Conservation (phyloP, 305 asterid genomes). For the Fraxinus platypoda region DNA sequence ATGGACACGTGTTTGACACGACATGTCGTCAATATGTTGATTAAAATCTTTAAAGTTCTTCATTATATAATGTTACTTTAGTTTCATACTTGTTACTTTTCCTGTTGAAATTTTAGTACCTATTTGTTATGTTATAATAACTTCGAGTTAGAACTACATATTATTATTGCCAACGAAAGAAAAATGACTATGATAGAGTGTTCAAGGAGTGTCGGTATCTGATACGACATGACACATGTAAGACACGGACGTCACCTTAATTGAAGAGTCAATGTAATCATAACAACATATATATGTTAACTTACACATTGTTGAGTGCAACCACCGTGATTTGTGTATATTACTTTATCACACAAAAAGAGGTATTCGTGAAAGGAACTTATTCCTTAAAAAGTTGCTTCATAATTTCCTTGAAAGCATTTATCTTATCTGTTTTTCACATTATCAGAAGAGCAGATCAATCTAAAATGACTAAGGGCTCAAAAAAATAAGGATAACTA, state of each 20-base stretch:
- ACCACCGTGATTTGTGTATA: background rate
- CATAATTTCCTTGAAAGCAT: slow-evolving; percentile 5
- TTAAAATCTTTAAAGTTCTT: background rate
- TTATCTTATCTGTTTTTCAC: slow-evolving; percentile 10
- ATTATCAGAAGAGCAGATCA: slow-evolving; percentile 11
- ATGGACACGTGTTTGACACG: background rate
- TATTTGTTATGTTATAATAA: no score
- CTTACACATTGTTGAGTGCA: background rate
- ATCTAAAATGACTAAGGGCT: background rate
- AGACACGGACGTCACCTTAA: background rate
- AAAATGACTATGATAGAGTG: background rate
- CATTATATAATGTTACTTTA: background rate
- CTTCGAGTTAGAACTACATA: background rate
- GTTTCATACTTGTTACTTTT: background rate
- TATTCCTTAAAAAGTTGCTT: background rate
- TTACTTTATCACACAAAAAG: background rate
- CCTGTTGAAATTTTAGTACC: background rate
- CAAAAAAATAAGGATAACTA: background rate
- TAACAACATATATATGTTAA: background rate
- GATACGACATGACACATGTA: background rate
- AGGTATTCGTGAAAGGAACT: background rate
- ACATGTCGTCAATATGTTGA: background rate
- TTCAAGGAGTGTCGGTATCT: background rate
- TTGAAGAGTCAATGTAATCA: background rate
- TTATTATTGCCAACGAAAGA: no score